Conservation (phyloP, 2,329 filamentous ascomycete genomes). For the Alternaria longipes region DNA sequence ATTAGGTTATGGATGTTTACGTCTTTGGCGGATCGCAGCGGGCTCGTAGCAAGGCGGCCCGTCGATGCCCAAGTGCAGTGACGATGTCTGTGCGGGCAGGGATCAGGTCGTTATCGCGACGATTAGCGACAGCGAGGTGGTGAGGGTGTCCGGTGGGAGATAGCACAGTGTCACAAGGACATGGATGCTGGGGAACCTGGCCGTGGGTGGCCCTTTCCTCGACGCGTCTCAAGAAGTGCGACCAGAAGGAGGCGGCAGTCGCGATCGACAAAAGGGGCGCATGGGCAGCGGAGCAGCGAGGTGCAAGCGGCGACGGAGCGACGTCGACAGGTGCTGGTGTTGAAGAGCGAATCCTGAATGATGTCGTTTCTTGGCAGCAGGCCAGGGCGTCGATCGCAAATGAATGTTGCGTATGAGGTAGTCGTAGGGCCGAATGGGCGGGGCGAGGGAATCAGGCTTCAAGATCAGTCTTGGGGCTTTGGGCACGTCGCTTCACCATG, state of each 20-base stretch:
- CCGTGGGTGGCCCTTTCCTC: conserved; percentile 18
- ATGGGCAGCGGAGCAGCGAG: conserved; percentile 22
- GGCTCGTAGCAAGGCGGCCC: conserved; percentile 24
- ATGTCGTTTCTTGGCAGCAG: conserved; percentile 37
- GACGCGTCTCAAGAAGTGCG: conserved; percentile 25
- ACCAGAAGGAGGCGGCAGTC: conserved; percentile 20
- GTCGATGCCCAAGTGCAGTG: conserved; percentile 30
- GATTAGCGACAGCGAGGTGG: conserved; percentile 25
- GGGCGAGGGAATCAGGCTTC: conserved; percentile 20
- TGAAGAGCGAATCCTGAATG: conserved; percentile 28
- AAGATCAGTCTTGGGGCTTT: conserved; percentile 3
- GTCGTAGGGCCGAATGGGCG: conserved; percentile 31
- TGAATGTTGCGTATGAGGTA: conserved; percentile 17
- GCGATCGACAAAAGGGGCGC: conserved; percentile 20
- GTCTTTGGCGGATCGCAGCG: conserved; percentile 25
- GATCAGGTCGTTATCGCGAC: conserved; percentile 24
- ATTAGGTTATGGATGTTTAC: conserved; percentile 18
- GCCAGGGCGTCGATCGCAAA: conserved; percentile 24
- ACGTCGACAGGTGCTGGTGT: conserved; percentile 12
- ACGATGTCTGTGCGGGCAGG: conserved; percentile 24
- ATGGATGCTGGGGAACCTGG: conserved; percentile 38
- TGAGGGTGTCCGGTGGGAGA: conserved; percentile 31
- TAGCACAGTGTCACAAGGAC: conserved; percentile 51
- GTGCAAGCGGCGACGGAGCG: conserved; percentile 11
- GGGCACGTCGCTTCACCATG: conserved; percentile 24